These are phyloP conservation scores for Colletotrichum aenigma DNA, from an alignment of 2,329 filamentous ascomycete genomes.

Conservation along the genomic window DNA sequence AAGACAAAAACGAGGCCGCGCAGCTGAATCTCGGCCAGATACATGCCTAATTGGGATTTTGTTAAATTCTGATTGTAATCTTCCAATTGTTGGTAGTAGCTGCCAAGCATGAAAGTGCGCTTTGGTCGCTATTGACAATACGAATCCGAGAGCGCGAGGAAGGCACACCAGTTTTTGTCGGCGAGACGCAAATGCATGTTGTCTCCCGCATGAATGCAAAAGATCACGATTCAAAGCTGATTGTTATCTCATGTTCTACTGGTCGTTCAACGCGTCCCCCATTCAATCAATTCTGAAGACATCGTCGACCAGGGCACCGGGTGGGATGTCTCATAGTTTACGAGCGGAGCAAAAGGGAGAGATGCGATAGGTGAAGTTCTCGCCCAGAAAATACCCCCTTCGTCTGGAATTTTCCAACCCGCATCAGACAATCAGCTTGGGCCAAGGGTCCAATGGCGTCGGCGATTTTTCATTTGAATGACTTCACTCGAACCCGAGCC, in stretches of 20 bases:
- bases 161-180: background rate
- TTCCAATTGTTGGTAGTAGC: background rate
- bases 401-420: background rate
- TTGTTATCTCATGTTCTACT: background rate
- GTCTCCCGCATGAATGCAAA: background rate
- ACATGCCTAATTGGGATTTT: background rate
- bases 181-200: background rate
- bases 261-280: background rate
- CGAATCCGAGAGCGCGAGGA: background rate
- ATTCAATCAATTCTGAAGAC: background rate
- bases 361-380: background rate
- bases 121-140: background rate
- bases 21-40: background rate
- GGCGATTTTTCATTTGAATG: background rate
- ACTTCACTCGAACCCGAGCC: background rate
- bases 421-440: background rate
- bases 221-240: background rate
- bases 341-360: background rate
- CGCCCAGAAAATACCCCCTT: background rate
- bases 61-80: background rate
- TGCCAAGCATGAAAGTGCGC: background rate
- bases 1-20: background rate
- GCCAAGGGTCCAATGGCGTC: background rate
- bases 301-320: background rate
- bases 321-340: background rate